Conservation (phyloP, 2,329 filamentous ascomycete species). For the Cercospora beticola region DNA sequence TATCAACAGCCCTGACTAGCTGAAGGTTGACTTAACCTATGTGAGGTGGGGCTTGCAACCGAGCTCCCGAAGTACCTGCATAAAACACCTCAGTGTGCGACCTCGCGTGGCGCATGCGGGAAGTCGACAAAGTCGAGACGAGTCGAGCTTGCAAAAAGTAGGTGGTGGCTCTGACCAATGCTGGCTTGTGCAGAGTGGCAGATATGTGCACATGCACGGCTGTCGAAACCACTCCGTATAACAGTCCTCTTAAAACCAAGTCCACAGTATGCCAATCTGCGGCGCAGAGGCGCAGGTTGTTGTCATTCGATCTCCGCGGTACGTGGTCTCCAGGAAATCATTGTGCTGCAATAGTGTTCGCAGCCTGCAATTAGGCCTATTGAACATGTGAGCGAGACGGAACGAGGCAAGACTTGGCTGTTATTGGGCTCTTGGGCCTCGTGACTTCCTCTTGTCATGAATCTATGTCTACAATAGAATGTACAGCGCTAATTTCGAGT, state of each 20-base stretch:
- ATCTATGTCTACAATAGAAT: slow-evolving; percentile 4
- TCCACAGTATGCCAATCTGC: background rate
- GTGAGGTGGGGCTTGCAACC: background rate
- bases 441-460: background rate
- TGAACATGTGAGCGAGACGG: background rate
- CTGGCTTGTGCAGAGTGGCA: background rate
- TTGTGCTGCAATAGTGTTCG: background rate
- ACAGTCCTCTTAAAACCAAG: background rate
- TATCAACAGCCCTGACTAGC: background rate
- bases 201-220: background rate
- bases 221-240: background rate
- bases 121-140: background rate
- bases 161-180: background rate
- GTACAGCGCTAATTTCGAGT: slow-evolving; percentile 3
- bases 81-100: background rate
- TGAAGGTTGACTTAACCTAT: background rate
- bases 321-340: background rate
- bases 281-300: background rate
- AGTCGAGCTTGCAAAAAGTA: background rate
- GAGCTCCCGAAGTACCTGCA: background rate
- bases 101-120: background rate
- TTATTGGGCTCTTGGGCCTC: background rate
- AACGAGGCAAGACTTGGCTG: background rate
- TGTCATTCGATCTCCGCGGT: background rate
- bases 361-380: background rate